Evolutionary conservation across 176 grass and related monocot genomes (phyloP), one percentile per base, ranked within the genome.

Genomic region (Oryza australiensis): DNA sequence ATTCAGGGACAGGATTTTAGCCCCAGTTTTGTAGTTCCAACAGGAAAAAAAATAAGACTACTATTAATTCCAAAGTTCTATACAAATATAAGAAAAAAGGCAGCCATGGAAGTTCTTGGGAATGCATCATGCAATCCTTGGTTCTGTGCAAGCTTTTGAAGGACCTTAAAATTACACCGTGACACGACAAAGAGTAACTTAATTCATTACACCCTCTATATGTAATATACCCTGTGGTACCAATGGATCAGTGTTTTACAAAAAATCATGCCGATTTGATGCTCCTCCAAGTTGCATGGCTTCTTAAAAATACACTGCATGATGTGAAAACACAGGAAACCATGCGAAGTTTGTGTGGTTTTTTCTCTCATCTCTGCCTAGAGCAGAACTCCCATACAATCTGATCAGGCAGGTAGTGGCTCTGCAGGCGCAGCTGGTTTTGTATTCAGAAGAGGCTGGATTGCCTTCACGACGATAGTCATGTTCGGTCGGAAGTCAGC

Each of bases 401-500:
- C 15, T 7, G 35, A 73, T 91, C 82, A 91, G 78, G 71, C 74
- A 20, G 5, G 51, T 34, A 51, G 82, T 12, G 86, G 48, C 15
- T 60, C 78, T 24, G 67, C 34, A 9, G 78, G 68, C 45, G 32
- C 83, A 12, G 76, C 62, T n/a, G 79, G 90, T 79, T 91, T 91
- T 0, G 79, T 34, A 68, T 86, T 91, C 33, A 95, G 90, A 86
- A 95, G 93, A 72, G 93, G 93, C 63, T 90, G 86, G 72, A 95
- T 89, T 4, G 93, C 90, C 82, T 95, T 95, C 38, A 95, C 93
- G 0, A 95, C 93, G 23, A 95, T 95, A 16, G 90, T 95, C 93
- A 95, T 95, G 88, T 95, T 95, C 0, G 93, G 93, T n/a, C 93
- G 88, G 78, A 95, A 95, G 79, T 95, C 93, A 1, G 93, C 74